Evolutionary conservation across 345 rosid species (phyloP), one percentile per base, ranked within the genome.

Genomic region (Pugionium cornutum): DNA sequence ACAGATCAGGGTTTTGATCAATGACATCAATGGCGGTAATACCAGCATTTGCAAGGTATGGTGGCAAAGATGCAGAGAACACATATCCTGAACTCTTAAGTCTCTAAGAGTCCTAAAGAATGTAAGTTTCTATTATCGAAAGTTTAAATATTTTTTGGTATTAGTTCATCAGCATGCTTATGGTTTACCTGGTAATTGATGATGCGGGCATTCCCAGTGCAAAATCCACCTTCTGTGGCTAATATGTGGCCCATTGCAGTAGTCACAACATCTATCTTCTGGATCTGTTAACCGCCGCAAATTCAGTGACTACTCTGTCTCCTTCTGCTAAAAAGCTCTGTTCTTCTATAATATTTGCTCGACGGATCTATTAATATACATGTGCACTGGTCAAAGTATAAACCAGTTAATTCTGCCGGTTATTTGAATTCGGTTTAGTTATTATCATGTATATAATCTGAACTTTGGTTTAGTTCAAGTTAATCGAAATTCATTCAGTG

Each of bases 141-240:
- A 62, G 11, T 29, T 56, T 70, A 11, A 9, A 3, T 37, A 50
- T 45, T 39, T 10, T 6, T 10, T 27, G 41, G 27, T 18, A 45
- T 10, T 4, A 43, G 53, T 31, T 55, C 49, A 40, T 33, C 58
- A 62, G 33, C 37, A 42, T 41, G 51, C 63, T 61, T 58, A 8
- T 1, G 81, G 39, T 79, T 49, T 58, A 90, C 97, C 80, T 91
- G 96, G 76, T 90, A 97, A 81, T 88, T 94, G 31, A 87, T 76
- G 72, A 91, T 96, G 70, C 99, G 80, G 40, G 94, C 74, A 71
- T 83, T 87, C 42, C 99, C 99, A 37, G 99, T 95, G 81, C 97
- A 95, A 78, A 95, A 95, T 73, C 99, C 99, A 73, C 99, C 97
- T 69, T 91, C 99, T 2, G 96, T 79, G 26, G 99, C 97, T 72